phyloP scores from a whole-genome alignment of 106 monocot genomes.

The Acanthochlamys bracteata region DNA sequence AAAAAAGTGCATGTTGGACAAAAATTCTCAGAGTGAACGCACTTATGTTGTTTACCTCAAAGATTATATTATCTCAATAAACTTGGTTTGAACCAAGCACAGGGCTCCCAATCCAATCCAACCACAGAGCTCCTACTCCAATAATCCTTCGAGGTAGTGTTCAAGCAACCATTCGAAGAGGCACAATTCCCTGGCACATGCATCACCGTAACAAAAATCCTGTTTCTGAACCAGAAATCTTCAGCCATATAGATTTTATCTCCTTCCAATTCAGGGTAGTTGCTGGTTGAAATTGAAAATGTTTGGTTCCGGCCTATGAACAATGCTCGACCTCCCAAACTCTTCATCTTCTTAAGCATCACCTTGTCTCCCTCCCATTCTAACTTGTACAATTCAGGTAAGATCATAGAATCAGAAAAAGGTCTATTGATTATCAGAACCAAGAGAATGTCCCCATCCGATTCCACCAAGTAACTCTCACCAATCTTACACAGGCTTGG shows the following conservation, averaged over 20 bases:
- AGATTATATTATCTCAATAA: neutral
- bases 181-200: neutral
- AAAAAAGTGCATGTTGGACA: too few relatives aligned
- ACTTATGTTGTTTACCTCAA: too few relatives aligned
- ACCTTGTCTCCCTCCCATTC: neutral
- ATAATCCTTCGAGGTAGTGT: too few relatives aligned
- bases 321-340: neutral
- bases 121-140: too few relatives aligned
- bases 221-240: neutral
- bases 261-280: neutral
- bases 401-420: neutral
- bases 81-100: neutral
- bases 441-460: neutral
- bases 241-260: neutral
- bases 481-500: neutral
- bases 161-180: neutral
- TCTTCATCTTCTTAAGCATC: neutral
- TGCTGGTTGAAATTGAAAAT: neutral
- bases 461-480: conserved; percentile 2
- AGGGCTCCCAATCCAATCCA: neutral
- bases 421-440: neutral
- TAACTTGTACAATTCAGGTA: neutral
- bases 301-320: neutral
- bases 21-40: too few relatives aligned
- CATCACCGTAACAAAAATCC: neutral